Base-by-base conservation (phyloP, 805 yeast genomes). In the Isabelozyma rhagii region DNA sequence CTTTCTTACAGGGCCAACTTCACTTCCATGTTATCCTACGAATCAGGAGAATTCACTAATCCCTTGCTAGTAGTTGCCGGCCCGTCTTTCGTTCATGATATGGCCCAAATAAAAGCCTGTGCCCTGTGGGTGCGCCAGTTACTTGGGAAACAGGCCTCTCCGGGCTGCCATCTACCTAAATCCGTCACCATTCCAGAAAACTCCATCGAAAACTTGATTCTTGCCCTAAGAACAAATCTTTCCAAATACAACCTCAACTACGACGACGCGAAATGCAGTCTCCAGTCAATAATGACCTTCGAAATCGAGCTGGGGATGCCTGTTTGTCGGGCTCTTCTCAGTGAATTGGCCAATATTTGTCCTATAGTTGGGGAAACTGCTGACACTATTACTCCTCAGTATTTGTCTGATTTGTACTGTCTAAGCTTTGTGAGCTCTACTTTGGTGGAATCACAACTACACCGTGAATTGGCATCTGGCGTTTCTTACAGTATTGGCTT, bases 311-410 rank as follows among this genome's bases (percentile, higher is more conserved):
- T 69, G 14, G 80, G 80, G 1, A 60, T 78, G 39, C 76, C 79
- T 1, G 55, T 60, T 29, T 69, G 75, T 54, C 61, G 81, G 25
- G 64, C 71, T 2, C 54, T 75, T 42, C 55, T 76, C 18, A 60
- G 67, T 42, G 74, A 72, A 49, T 56, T 78, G 45, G 75, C 79
- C 3, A 68, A 66, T 43, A 62, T 66, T 41, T 67, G 76, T 51
- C 81, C 83, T 2, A 55, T 80, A 15, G 77, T 74, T 2, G 78
- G 78, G 10, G 75, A 72, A 48, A 59, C 75, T 45, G 64, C 75
- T 18, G 82, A 78, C 57, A 76, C 80, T 2, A 66, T 80, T 38
- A 70, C 81, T 2, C 82, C 82, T 0, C 82, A 79, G 50, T 79
- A 74, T 60, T 68, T 75, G 44, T 64, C 78, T 1, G 84, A 80